Base-by-base conservation (phyloP, 2,329 filamentous ascomycete genomes). In the Drechslerella dactyloides region DNA sequence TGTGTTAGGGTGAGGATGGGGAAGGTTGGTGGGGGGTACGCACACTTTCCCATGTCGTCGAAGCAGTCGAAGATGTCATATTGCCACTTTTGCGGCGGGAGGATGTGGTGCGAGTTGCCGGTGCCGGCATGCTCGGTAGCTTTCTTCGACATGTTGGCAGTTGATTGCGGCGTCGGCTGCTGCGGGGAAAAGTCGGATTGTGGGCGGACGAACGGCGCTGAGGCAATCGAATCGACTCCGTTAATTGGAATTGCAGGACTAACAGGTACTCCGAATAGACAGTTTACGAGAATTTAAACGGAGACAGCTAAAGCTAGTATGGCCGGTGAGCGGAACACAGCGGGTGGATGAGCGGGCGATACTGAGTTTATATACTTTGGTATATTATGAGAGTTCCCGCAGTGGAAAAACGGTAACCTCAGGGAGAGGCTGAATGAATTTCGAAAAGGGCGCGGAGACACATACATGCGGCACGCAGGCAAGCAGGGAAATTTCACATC, bases 1-100 rank as follows among this genome's bases (percentile, higher is more conserved):
- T n/a, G n/a, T n/a, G n/a, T n/a, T n/a, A 17, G 5, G n/a, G 37
- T 42, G 15, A 42, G 11, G 37, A 42, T 42, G n/a, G 37, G 5
- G 5, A 42, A 15, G 37, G n/a, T n/a, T n/a, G n/a, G n/a, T n/a
- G n/a, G 37, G 4, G 37, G 15, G 37, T 17, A 55, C 72, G 50
- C 37, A 74, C 72, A 74, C 27, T 61, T 42, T 8, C 66, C 66
- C 6, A 42, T 60, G 23, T 73, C 35, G 15, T 23, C 46, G 42
- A 74, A 74, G 24, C 66, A 73, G 21, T 53, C 23, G 21, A 54
- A 74, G 51, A 74, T 30, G 11, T 56, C 60, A 33, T 73, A 46
- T 58, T 73, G 51, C 72, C 72, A 74, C 37, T 4, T 4, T 13
- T 42, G 37, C 37, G 37, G 37, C 37, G 37, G 37, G 13, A 42